Base-by-base conservation (phyloP, 1,284 basidiomycete genomes). In the Mycosarcoma maydis region DNA sequence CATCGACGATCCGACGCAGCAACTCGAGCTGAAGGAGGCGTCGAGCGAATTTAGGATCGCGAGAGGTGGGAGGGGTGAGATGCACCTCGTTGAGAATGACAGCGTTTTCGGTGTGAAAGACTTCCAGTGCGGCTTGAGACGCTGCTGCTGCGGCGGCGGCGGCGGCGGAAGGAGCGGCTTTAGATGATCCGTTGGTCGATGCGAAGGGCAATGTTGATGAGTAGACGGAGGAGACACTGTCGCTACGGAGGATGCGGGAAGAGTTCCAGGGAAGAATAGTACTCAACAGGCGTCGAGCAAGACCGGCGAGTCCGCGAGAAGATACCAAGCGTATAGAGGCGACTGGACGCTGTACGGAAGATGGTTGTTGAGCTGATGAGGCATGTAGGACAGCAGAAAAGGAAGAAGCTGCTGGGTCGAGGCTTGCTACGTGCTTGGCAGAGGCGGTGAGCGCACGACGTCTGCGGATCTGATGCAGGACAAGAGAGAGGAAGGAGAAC, bases 51-150 rank as follows among this genome's bases (percentile, higher is more conserved):
- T 50, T 46, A 0, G 30, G 41, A 6, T 56, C 43, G 26, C 51
- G 49, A 5, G 24, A 37, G 32, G 68, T 56, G 24, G 64, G 49
- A 10, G 73, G 76, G 9, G 74, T 76, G 19, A 64, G 47, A 29
- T 78, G 73, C 5, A 79, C 78, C 41, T 78, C 77, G 53, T 80
- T 78, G 33, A 81, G 57, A 33, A 81, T 71, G 46, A 80, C 76
- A 22, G 76, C 76, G 36, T 81, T 81, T 43, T 81, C 80, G 22
- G 76, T 74, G 45, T 66, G 73, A 38, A 77, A 80, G 34, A 81
- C 78, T 19, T 66, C 56, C 34, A 66, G 51, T 3, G 73, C 67
- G 17, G 76, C 76, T 23, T 67, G 58, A 22, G 54, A 55, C 11
- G 60, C n/a, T n/a, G n/a, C n/a, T n/a, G n/a, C n/a, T n/a, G n/a